Conservation (phyloP, 176 grass and related monocot genomes). For the Avena eriantha region DNA sequence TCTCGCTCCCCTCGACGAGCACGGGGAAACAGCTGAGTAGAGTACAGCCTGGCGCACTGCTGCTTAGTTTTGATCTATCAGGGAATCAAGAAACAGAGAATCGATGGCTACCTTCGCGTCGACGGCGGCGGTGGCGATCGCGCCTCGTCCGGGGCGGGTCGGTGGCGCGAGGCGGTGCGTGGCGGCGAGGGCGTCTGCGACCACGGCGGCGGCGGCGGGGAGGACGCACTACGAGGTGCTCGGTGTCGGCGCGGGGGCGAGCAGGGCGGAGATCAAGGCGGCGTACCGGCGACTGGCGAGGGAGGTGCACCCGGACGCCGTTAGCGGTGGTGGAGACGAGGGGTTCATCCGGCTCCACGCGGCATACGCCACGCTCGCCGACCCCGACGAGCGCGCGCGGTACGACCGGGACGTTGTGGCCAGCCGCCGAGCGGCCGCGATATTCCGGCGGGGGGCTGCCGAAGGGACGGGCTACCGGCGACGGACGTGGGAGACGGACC, state of each 20-base stretch:
- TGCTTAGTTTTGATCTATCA: not conserved
- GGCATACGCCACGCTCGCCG: constrained; percentile 72
- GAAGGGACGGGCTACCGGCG: not conserved
- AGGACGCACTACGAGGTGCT: constrained; percentile 75
- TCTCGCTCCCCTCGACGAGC: too few relatives aligned
- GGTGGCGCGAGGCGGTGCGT: not conserved
- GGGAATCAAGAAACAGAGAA: not conserved
- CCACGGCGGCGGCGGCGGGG: not conserved
- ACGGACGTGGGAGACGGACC: constrained; percentile 77
- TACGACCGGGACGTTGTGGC: constrained; percentile 59
- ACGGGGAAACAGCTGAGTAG: too few relatives aligned
- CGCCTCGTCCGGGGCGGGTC: not conserved
- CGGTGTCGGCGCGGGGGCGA: constrained; percentile 49
- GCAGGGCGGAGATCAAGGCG: constrained; percentile 63
- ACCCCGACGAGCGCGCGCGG: constrained; percentile 65
- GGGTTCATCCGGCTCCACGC: constrained; percentile 73
- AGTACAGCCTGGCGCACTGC: too few relatives aligned
- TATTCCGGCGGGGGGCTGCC: not conserved
- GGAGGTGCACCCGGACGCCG: constrained; percentile 71
- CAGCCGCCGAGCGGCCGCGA: not conserved
- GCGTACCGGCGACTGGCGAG: constrained; percentile 74
- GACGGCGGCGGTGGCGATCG: not conserved
- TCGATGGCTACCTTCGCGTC: constrained; percentile 14
- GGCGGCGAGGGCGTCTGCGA: not conserved
- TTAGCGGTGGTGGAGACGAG: not conserved